Evolutionary conservation across 352 stramenopile genomes (phyloP), one percentile per base, ranked within the genome.

Genomic region (Phytopythium litorale): DNA sequence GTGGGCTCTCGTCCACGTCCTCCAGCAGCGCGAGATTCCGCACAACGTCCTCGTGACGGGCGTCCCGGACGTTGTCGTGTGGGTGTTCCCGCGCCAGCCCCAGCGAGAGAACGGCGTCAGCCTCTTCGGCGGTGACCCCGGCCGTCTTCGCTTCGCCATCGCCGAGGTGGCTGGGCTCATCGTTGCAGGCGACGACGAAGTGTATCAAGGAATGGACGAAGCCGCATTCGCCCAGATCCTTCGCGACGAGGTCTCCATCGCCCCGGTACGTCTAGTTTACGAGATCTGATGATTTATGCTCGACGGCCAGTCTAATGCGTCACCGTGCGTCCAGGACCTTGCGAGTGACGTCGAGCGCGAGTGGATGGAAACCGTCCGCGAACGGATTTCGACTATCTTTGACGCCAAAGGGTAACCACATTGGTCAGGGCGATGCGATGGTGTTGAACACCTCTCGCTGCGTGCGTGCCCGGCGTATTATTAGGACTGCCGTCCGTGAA

Each of bases 91-190:
- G 5, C 76, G 84, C 8, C 70, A 84, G 52, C 58, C 35, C 2
- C 84, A 92, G 43, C 63, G 65, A 49, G 79, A 88, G 56, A 87
- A 89, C 33, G 71, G 73, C 25, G 25, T 63, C 5, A 37, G n/a
- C 0, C 58, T 75, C 7, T 65, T 66, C n/a, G 15, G 42, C 23
- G 54, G 52, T 5, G 15, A 23, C 35, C 7, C 18, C 35, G 67
- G 63, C 21, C 67, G 60, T 7, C 58, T 92, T 13, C 74, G 78
- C 9, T 77, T 89, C 32, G 84, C 84, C 0, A 68, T 92, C 12
- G 81, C 78, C 15, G 84, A 92, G 50, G 60, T 90, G 23, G 64
- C 76, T 1, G 84, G 84, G 7, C 71, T 92, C 3, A 57, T 91
- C 16, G 63, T 91, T 32, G 70, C 73, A 30, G 68, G 70, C 21